These are phyloP conservation scores for Saccharum spontaneum DNA, from an alignment of 176 grass and related monocot species.

Conservation along the genomic window DNA sequence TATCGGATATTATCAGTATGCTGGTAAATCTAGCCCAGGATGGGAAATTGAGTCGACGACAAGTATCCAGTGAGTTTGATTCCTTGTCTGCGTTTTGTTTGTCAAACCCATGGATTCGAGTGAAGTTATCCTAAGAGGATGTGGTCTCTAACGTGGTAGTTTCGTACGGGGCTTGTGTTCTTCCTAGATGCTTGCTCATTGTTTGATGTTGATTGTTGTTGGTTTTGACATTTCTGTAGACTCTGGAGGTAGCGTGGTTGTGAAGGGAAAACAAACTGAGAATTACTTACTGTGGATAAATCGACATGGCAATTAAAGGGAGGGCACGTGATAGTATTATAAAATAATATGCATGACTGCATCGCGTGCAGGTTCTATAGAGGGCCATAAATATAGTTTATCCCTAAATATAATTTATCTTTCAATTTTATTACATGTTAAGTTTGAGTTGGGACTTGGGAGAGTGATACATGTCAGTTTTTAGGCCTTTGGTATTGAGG, in stretches of 20 bases:
- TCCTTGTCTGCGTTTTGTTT: neutral
- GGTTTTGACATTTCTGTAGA: conserved; percentile 36
- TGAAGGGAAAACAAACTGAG: neutral
- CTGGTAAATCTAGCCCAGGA: neutral
- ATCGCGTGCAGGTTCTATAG: neutral
- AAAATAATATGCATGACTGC: conserved; percentile 3
- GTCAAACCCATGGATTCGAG: neutral
- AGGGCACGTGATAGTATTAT: neutral
- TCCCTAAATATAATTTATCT: conserved; percentile 6
- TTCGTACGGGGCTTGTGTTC: neutral
- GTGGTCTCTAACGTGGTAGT: neutral
- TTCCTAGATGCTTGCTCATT: neutral
- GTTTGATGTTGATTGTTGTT: conserved; percentile 18
- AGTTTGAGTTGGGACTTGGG: neutral
- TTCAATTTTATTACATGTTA: neutral
- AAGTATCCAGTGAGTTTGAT: neutral
- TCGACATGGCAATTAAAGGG: conserved; percentile 13
- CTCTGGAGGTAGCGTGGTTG: neutral
- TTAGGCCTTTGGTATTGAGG: neutral
- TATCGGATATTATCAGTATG: neutral
- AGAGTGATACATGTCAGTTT: neutral
- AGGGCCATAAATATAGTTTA: too few relatives aligned
- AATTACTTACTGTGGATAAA: conserved; percentile 1
- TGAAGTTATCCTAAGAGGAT: neutral
- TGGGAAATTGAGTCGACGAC: neutral